Evolutionary conservation across 148 eudicot genomes (phyloP), one percentile per base, ranked within the genome.

Genomic region (Vaccinium myrtillus): DNA sequence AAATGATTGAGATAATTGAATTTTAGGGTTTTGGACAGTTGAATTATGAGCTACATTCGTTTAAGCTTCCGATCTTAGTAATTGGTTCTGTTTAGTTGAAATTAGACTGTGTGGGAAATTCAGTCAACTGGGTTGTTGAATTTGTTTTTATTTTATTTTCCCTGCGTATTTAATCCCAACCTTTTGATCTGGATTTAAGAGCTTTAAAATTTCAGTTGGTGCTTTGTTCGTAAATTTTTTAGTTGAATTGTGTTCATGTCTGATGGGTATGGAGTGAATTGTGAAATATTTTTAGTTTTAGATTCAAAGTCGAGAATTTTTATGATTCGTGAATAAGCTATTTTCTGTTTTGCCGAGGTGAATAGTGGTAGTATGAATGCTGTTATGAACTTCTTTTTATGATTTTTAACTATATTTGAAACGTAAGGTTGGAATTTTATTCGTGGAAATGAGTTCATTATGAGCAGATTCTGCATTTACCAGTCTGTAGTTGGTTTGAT

Each of bases 1-100:
- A 65, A 7, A 84, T 54, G 53, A 86, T 50, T 75, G 39, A 80
- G 48, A 74, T 53, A 14, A 77, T 73, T 85, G 27, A 49, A 13
- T 8, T 78, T 61, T 86, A 76, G 55, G 78, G 76, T 75, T 82
- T 85, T 53, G 53, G 6, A 49, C 18, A 84, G 58, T 65, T 86
- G 73, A 71, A 21, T 71, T 54, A 6, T 14, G 51, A 74, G 78
- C 84, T 53, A 8, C 39, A 30, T 51, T 27, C 67, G 49, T 53
- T 71, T 36, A 4, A 11, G 74, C 74, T 30, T 69, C 43, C 77
- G 81, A 58, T 69, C 85, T 82, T 74, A 61, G 59, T 21, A 75
- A 32, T 59, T 77, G 43, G 78, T 71, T 58, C 78, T 3, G 18
- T 53, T 73, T 69, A 70, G 48, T 87, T 74, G 84, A 82, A 69